These are phyloP conservation scores for Colletotrichum paranaense DNA, from an alignment of 2,329 filamentous ascomycete species.

Conservation along the genomic window DNA sequence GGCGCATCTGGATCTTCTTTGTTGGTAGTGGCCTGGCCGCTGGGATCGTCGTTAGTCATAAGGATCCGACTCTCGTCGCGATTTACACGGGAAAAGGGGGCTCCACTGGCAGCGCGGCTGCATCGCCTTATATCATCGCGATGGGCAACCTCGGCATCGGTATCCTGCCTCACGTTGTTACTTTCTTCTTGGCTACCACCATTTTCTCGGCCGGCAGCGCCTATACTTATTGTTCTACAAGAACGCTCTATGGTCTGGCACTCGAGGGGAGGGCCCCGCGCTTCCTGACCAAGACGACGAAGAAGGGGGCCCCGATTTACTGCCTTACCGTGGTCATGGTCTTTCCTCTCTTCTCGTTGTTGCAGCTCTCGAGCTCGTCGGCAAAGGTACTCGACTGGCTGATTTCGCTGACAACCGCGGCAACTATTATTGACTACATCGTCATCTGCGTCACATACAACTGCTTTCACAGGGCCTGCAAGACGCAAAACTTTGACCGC, in stretches of 20 bases:
- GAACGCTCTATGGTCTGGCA: slow-evolving; percentile 66
- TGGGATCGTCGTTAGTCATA: too few species aligned
- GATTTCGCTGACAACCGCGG: slow-evolving; percentile 71
- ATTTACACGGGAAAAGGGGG: too few species aligned
- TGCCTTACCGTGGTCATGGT: slow-evolving; percentile 14
- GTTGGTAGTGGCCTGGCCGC: too few species aligned
- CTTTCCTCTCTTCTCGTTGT: slow-evolving; percentile 22
- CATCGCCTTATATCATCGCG: slow-evolving; percentile 72
- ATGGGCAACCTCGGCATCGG: slow-evolving; percentile 70
- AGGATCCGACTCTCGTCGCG: too few species aligned
- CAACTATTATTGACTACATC: slow-evolving; percentile 9
- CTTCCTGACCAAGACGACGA: slow-evolving; percentile 40
- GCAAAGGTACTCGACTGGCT: slow-evolving; percentile 76
- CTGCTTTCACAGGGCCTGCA: slow-evolving; percentile 70
- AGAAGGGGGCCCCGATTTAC: slow-evolving; percentile 44
- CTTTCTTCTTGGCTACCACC: slow-evolving; percentile 65
- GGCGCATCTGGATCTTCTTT: too few species aligned
- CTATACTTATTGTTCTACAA: slow-evolving; percentile 65
- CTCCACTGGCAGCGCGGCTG: background rate
- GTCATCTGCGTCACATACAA: slow-evolving; percentile 62
- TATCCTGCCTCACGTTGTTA: slow-evolving; percentile 74
- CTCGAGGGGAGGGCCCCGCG: slow-evolving; percentile 62
- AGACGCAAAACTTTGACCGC: slow-evolving; percentile 61
- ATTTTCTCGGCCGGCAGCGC: slow-evolving; percentile 72
- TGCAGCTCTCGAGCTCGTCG: slow-evolving; percentile 50